Evolutionary conservation across 2,329 filamentous ascomycete species (phyloP), one percentile per base, ranked within the genome.

Genomic region (Colletotrichum australisinense): DNA sequence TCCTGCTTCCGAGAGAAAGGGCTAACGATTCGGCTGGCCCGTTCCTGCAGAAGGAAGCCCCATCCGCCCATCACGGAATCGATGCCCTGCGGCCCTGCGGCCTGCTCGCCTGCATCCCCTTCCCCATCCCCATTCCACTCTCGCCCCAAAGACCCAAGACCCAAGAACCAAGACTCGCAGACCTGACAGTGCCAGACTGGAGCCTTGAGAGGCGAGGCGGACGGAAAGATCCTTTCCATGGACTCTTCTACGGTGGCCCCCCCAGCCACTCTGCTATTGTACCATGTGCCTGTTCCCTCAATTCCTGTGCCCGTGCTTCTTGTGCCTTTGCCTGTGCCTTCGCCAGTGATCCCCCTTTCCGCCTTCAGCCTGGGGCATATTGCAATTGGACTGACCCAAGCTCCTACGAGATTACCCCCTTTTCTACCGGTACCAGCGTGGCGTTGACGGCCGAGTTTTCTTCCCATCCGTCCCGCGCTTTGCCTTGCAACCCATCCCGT

Each of bases 401-500:
- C 59, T 69, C 49, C 70, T 49, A 53, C 52, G 70, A 73, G 70
- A 73, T 73, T 73, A 66, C 60, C 70, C 70, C 70, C 70, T 73
- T 73, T 73, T 63, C 70, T 52, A 65, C 46, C 55, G 42, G 56
- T 49, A 62, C 60, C 70, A 60, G 63, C 67, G 67, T 66, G 70
- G 67, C 70, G 56, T 73, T 64, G 67, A 65, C 70, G 70, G 70
- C 60, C 67, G 70, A 73, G 70, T 73, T 73, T 73, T 73, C 70
- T 73, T 70, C 60, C 70, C 70, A 65, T 70, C 70, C 70, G 70
- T 73, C 70, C 70, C 70, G 59, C 60, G 67, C 60, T 67, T 73
- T 66, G 70, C 35, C 56, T 73, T 65, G 70, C 38, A 62, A 52
- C 70, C 49, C 52, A 65, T 59, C 70, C 63, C 70, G 70, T 70